Evolutionary conservation across 345 rosid genomes (phyloP).

Genomic region (Balakata baccata): DNA sequence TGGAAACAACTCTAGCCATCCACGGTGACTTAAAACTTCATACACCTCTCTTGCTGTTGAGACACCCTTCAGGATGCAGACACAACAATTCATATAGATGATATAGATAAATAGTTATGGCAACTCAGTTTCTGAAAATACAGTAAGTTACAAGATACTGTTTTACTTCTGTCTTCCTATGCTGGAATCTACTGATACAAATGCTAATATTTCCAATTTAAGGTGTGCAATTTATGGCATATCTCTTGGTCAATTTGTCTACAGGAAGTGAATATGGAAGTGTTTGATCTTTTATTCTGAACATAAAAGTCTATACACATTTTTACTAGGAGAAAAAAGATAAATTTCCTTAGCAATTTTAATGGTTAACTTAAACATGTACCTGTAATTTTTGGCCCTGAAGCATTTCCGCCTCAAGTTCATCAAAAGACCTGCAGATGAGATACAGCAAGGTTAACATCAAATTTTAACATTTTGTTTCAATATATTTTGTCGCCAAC

Average conservation of each 20-base stretch:
- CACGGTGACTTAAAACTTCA: constrained; percentile 66
- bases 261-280: too few species aligned
- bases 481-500: not conserved
- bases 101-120: not conserved
- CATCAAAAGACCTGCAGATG: constrained; percentile 77
- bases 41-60: constrained; percentile 85
- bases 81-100: not conserved
- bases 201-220: not conserved
- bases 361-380: not conserved
- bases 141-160: not conserved
- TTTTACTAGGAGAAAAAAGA: not conserved
- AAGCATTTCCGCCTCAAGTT: constrained; percentile 90
- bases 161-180: not conserved
- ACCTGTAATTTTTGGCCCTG: constrained; percentile 98
- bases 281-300: not conserved
- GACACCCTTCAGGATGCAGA: constrained; percentile 55
- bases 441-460: constrained; percentile 14
- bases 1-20: constrained; percentile 84
- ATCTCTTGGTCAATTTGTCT: too few species aligned
- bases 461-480: not conserved
- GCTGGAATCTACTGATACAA: not conserved
- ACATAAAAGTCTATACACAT: not conserved
- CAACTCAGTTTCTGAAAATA: not conserved
- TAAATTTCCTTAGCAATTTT: too few species aligned
- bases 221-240: not conserved